These are phyloP conservation scores for Allium sativum DNA, from an alignment of 106 monocot genomes.

Conservation along the genomic window DNA sequence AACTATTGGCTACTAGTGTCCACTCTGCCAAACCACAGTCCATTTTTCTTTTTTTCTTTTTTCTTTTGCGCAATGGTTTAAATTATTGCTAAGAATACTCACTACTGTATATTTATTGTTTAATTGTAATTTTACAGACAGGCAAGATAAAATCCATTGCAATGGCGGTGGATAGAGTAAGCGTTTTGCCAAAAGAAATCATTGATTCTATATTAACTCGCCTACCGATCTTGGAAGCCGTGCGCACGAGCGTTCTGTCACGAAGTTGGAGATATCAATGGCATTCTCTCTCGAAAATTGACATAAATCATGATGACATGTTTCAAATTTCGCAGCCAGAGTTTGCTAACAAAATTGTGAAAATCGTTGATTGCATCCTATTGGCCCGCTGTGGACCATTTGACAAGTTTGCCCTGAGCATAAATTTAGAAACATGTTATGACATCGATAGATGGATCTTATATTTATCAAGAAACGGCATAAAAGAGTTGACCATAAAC, in stretches of 20 bases:
- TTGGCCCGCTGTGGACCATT: slow-evolving; percentile 4
- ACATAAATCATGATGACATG: neutral
- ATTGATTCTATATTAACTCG: slow-evolving; percentile 1
- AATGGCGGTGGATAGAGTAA: neutral
- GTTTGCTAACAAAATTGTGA: neutral
- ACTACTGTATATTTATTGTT: too few species aligned
- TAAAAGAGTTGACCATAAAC: neutral
- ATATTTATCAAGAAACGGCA: slow-evolving; percentile 12
- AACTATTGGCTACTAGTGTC: too few species aligned
- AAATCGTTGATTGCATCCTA: slow-evolving; percentile 5
- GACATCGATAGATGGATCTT: slow-evolving; percentile 8
- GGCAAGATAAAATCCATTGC: neutral
- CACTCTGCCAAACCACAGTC: too few species aligned
- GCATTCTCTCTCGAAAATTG: neutral
- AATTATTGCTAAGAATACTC: too few species aligned
- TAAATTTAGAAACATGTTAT: neutral
- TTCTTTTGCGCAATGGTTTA: too few species aligned
- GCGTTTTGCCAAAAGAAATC: neutral
- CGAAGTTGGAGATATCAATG: slow-evolving; percentile 5
- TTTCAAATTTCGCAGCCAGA: neutral
- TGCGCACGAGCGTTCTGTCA: slow-evolving; percentile 1
- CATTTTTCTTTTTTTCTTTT: too few species aligned
- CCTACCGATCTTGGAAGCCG: neutral
- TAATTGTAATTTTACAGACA: too few species aligned
- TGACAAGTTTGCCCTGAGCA: slow-evolving; percentile 1